Evolutionary conservation across 345 rosid species (phyloP).

Genomic region (Toxicodendron radicans): DNA sequence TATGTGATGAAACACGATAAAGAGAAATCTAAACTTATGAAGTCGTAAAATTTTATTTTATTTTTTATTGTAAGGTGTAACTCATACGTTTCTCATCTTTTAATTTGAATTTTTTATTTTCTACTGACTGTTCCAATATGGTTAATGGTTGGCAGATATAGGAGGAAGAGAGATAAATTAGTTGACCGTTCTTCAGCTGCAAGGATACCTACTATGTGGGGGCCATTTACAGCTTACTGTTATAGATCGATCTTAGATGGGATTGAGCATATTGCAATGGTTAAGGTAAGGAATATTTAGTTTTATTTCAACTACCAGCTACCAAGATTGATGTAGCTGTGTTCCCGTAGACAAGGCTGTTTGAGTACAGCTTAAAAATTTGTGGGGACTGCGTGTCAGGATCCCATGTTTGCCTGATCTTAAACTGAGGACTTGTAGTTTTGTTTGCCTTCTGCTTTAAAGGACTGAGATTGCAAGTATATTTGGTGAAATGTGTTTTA

Average conservation of each 20-base stretch:
- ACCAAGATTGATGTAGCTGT: not conserved
- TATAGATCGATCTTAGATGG: conserved; percentile 82
- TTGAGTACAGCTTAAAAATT: not conserved
- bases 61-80: not conserved
- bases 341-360: not conserved
- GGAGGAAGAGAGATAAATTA: conserved; percentile 80
- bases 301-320: not conserved
- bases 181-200: conserved; percentile 80
- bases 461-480: not conserved
- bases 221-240: conserved; percentile 79
- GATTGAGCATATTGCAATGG: conserved; percentile 97
- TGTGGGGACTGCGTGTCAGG: not conserved
- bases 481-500: conserved; percentile 1
- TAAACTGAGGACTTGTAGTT: not conserved
- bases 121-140: not conserved
- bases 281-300: conserved; percentile 61
- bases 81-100: not conserved
- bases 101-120: not conserved
- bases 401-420: not conserved
- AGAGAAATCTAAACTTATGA: not conserved
- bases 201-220: conserved; percentile 90
- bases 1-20: not conserved
- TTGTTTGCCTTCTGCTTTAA: not conserved
- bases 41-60: not conserved
- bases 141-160: conserved; percentile 50